A percentile compares a stretch with the other conserved stretches of the same genome.
Conservation (phyloP, 1,284 basidiomycete species). For the Trametes hirsuta region DNA sequence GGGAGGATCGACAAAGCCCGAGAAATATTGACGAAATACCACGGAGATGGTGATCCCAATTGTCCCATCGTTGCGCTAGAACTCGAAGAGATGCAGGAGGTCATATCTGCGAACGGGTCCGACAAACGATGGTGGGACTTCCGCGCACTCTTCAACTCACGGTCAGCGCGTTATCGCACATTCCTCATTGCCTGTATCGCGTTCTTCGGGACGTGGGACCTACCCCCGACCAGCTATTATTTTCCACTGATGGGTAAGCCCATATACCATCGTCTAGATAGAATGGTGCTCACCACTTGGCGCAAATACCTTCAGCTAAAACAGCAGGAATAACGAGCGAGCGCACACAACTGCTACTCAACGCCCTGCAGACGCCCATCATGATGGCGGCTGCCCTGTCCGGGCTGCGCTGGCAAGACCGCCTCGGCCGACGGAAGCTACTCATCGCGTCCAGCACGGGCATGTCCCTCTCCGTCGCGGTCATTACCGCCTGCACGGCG, state of each 20-base stretch:
- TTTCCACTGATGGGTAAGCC: conserved; percentile 27
- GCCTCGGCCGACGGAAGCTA: conserved; percentile 24
- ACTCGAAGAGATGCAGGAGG: conserved; percentile 47
- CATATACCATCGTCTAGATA: too few relatives aligned
- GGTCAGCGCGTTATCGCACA: conserved; percentile 27
- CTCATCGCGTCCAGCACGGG: conserved; percentile 27
- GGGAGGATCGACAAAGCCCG: conserved; percentile 31
- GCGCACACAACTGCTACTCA: conserved; percentile 27
- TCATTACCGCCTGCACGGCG: conserved; percentile 30
- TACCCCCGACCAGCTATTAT: conserved; percentile 30
- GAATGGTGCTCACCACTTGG: background rate
- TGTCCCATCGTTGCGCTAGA: conserved; percentile 40
- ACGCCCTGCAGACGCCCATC: conserved; percentile 30
- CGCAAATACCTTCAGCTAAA: conserved; percentile 10
- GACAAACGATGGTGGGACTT: conserved; percentile 54
- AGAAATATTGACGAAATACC: conserved; percentile 32
- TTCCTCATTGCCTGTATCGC: conserved; percentile 29
- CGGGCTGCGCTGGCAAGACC: conserved; percentile 26
- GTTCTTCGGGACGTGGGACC: conserved; percentile 28
- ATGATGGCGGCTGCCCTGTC: conserved; percentile 29
- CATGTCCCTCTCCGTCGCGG: conserved; percentile 26
- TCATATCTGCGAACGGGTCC: conserved; percentile 43
- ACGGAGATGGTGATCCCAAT: conserved; percentile 31
- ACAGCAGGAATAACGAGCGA: conserved; percentile 28
- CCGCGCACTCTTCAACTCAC: conserved; percentile 27